Evolutionary conservation across 441 rosid species (phyloP), one percentile per base, ranked within the genome.

Genomic region (Brassica hybrid): DNA sequence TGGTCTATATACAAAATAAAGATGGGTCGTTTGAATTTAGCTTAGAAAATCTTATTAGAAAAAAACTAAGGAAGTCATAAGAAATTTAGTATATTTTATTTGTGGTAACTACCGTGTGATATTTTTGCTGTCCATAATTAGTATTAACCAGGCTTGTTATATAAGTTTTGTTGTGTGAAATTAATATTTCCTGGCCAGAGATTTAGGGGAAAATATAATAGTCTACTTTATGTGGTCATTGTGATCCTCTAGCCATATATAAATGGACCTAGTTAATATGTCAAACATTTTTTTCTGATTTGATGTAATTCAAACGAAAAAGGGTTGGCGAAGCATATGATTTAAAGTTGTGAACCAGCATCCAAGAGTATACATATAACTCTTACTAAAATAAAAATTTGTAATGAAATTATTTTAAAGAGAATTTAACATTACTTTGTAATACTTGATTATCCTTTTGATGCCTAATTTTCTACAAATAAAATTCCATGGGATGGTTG

Each of bases 201-300:
- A 73, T 34, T 13, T 52, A 32, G 18, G 65, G 4, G 13, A 16
- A 62, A 54, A 21, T 50, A 21, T n/a, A 32, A 32, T 32, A 32
- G 38, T 23, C 1, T 65, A 56, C 3, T 56, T 56, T 56, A 38
- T 65, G 27, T 23, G 45, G 65, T 56, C 65, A 23, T 41, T 21
- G 17, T 74, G 77, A 56, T 65, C 30, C 65, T 74, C 69, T 36
- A 13, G 17, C 56, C 56, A 48, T 48, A n/a, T n/a, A n/a, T n/a
- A n/a, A n/a, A 48, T 48, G 56, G 56, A 48, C 56, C 17, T 48
- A 13, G 1, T 48, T 48, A 48, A 13, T 13, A 48, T 48, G 56
- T 48, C 56, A 45, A 5, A 48, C 17, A n/a, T 6, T 23, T 48
- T 48, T 48, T 48, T 48, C 56, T 48, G 17, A 48, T 48, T 48